Percentiles rank a stretch among this genome's conserved stretches.
phyloP scores from a whole-genome alignment of 257 asterid species.

The Primulina tabacum region DNA sequence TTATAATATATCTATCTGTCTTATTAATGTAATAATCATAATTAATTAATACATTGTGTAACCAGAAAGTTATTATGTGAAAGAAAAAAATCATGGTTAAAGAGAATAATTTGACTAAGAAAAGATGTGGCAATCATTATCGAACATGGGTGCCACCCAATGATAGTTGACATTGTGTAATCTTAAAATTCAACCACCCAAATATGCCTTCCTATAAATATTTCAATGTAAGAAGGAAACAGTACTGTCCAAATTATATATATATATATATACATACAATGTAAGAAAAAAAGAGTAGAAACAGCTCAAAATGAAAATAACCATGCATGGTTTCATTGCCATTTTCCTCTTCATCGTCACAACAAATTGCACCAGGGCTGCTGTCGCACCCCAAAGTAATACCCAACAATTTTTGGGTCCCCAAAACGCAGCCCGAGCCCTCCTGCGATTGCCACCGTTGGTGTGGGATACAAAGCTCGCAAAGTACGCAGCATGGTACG shows the following conservation, averaged over 20 bases:
- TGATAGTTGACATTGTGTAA: conserved; percentile 20
- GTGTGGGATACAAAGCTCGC: conserved; percentile 40
- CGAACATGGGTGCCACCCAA: conserved; percentile 25
- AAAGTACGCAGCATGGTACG: conserved; percentile 37
- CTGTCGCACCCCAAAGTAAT: background rate
- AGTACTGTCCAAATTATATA: no score
- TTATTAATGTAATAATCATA: no score
- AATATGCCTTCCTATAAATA: background rate
- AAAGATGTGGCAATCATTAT: conserved; percentile 36
- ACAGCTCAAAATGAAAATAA: background rate
- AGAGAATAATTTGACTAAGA: background rate
- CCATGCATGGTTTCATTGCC: conserved; percentile 24
- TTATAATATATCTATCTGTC: no score
- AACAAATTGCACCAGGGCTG: background rate
- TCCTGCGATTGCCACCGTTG: conserved; percentile 29
- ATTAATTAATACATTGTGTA: no score
- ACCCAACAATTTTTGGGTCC: conserved; percentile 33
- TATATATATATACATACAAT: no score
- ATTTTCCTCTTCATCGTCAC: conserved; percentile 16
- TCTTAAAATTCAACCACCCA: conserved; percentile 13
- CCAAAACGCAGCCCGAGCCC: conserved; percentile 42
- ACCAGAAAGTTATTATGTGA: no score
- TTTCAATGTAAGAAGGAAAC: background rate
- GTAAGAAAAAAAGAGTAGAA: no score
- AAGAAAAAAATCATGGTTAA: no score